These are phyloP conservation scores for Mentha longifolia DNA, from an alignment of 257 asterid genomes.

Conservation along the genomic window DNA sequence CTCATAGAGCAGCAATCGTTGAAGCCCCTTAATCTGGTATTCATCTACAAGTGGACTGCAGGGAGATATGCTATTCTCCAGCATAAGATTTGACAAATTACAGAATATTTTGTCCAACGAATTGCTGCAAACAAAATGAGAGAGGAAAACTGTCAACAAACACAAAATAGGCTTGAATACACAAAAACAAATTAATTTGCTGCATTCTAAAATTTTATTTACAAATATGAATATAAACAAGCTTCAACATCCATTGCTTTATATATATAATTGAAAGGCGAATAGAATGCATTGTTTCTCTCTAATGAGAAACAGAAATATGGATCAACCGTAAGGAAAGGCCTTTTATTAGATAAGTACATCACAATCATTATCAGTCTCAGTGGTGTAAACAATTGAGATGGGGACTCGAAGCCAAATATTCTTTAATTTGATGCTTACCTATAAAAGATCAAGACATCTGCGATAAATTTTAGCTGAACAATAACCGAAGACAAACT, in stretches of 20 bases:
- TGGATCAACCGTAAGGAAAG: slow-evolving; percentile 3
- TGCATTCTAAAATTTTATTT: background rate
- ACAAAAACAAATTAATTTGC: slow-evolving; percentile 6
- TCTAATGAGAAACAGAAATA: slow-evolving; percentile 19
- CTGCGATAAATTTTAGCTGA: slow-evolving; percentile 69
- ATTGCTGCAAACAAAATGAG: slow-evolving; percentile 56
- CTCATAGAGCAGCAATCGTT: slow-evolving; percentile 53
- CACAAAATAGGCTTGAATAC: slow-evolving; percentile 11
- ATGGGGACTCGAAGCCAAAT: slow-evolving; percentile 13
- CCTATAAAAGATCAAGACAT: slow-evolving; percentile 79
- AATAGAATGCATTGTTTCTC: background rate
- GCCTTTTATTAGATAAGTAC: slow-evolving; percentile 1
- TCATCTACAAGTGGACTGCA: slow-evolving; percentile 54
- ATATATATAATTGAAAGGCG: slow-evolving; percentile 1
- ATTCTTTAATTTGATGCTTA: slow-evolving; percentile 36
- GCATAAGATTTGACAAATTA: slow-evolving; percentile 54
- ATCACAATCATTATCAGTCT: slow-evolving; percentile 11
- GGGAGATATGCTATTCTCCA: slow-evolving; percentile 38
- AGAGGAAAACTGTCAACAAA: slow-evolving; percentile 29
- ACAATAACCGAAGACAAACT: slow-evolving; percentile 56
- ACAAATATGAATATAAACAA: slow-evolving; percentile 7
- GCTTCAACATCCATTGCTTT: slow-evolving; percentile 10
- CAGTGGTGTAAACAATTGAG: background rate
- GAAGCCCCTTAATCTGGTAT: slow-evolving; percentile 62
- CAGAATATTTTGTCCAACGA: slow-evolving; percentile 64